phyloP scores from a whole-genome alignment of 805 yeast genomes.

The Suhomyces faveliae region DNA sequence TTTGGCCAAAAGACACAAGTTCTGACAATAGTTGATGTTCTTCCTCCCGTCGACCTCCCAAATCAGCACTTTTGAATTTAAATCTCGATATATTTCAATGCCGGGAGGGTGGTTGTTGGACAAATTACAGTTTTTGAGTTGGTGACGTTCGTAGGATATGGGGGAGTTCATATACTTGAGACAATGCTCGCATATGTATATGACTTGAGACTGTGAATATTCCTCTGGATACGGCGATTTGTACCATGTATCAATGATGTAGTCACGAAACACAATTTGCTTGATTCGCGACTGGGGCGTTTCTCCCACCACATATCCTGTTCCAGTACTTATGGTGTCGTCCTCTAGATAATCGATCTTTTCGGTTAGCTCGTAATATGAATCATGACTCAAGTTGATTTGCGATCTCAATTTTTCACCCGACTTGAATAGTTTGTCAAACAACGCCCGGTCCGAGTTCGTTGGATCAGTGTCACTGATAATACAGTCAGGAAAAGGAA shows the following conservation, averaged over 20 bases:
- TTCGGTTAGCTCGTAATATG: not conserved
- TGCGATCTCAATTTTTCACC: conserved; percentile 39
- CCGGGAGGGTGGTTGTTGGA: conserved; percentile 64
- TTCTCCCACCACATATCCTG: not conserved
- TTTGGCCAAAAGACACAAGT: conserved; percentile 85
- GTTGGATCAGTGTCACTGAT: conserved; percentile 64
- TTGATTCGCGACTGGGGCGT: conserved; percentile 41
- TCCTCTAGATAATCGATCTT: conserved; percentile 17
- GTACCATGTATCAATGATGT: conserved; percentile 87
- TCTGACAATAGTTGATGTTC: conserved; percentile 80
- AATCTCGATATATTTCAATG: conserved; percentile 40
- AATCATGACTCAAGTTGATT: conserved; percentile 9
- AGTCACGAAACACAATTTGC: conserved; percentile 67
- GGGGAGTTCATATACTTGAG: conserved; percentile 74
- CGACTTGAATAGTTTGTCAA: conserved; percentile 39
- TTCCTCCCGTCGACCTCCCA: conserved; percentile 78
- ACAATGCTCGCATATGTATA: conserved; percentile 83
- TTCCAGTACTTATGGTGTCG: conserved; percentile 10
- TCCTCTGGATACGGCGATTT: conserved; percentile 92
- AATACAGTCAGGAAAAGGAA: conserved; percentile 55
- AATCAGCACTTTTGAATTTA: conserved; percentile 25
- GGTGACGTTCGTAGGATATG: conserved; percentile 66
- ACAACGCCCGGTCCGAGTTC: conserved; percentile 46
- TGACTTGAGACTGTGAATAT: conserved; percentile 56
- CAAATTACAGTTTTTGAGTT: conserved; percentile 60